Base-by-base conservation (phyloP, 2,329 filamentous ascomycete species). In the Xylaria sp. region DNA sequence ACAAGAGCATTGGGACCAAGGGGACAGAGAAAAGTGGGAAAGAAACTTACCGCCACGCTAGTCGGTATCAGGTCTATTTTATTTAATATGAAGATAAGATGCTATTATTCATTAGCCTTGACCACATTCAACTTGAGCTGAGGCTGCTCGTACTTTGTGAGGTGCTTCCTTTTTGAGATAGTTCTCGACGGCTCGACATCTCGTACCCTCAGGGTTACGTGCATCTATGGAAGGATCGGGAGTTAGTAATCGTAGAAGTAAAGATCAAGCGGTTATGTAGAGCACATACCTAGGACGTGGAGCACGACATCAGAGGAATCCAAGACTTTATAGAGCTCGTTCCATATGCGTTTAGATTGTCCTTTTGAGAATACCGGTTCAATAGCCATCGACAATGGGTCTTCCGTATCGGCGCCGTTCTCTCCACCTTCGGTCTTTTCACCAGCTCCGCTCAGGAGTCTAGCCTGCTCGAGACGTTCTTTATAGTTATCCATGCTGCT, bases 21-120 rank as follows among this genome's bases (percentile, higher is more conserved):
- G 25, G 50, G 18, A 77, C 50, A 28, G 9, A 7, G 41, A n/a
- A 44, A 18, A 18, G 41, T 3, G 15, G 18, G 10, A 44, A 58
- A 65, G 61, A 57, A 54, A 73, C 96, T 93, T 94, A 99, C 96
- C 81, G 94, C 94, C 83, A 97, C 93, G 72, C 89, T 91, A 2
- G 94, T 97, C 1, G 96, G 96, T 25, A 99, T 92, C 75, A 99
- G 83, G 81, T 99, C 96, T 76, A 92, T 93, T 84, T 97, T 97
- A 83, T 97, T 97, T 61, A 97, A 80, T 1, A 97, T 89, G 76
- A 97, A 97, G 28, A 97, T 89, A 66, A 99, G 25, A 56, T 72
- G 68, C 84, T 99, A 46, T 46, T 46, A 7, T 20, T 13, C 7
- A 5, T 46, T 8, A 46, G 41, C 6, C 1, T n/a, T 18, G 3